phyloP scores from a whole-genome alignment of 768 basidiomycete species.

The Mycena belliarum region DNA sequence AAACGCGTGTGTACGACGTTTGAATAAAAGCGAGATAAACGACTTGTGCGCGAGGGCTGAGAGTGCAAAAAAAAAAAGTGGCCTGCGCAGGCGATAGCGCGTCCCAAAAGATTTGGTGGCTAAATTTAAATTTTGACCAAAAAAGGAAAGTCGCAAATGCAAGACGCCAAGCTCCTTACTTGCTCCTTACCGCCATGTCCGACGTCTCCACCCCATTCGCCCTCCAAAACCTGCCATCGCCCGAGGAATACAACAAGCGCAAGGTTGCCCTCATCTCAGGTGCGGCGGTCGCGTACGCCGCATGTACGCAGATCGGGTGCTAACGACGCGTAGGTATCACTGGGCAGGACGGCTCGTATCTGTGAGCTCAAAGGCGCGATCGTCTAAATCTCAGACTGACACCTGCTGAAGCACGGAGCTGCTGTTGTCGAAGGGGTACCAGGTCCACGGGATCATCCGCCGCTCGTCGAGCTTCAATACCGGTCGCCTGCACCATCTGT shows the following conservation, averaged over 20 bases:
- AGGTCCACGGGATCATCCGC: constrained; percentile 94
- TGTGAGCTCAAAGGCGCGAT: constrained; percentile 49
- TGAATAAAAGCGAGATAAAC: not conserved
- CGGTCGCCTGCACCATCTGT: constrained; percentile 89
- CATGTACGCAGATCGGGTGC: constrained; percentile 9
- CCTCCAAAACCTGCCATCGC: constrained; percentile 57
- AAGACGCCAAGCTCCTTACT: not conserved
- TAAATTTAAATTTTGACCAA: not conserved
- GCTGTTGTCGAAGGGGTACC: constrained; percentile 83
- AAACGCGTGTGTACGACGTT: not conserved
- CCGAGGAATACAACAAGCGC: constrained; percentile 83
- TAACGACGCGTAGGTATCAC: constrained; percentile 69
- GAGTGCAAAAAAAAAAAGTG: too few relatives aligned
- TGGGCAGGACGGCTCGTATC: constrained; percentile 94
- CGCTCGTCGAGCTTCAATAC: constrained; percentile 99
- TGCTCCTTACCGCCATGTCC: constrained; percentile 41
- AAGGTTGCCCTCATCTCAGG: constrained; percentile 95
- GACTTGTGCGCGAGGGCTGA: too few relatives aligned
- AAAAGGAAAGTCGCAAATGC: not conserved
- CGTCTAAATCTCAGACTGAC: constrained; percentile 4
- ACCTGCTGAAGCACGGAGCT: constrained; percentile 67
- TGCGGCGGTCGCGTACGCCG: constrained; percentile 33
- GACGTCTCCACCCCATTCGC: constrained; percentile 45
- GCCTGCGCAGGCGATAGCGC: too few relatives aligned
- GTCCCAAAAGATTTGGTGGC: not conserved